These are phyloP conservation scores for Neonectria faginata DNA, from an alignment of 2,329 filamentous ascomycete genomes.

Conservation along the genomic window DNA sequence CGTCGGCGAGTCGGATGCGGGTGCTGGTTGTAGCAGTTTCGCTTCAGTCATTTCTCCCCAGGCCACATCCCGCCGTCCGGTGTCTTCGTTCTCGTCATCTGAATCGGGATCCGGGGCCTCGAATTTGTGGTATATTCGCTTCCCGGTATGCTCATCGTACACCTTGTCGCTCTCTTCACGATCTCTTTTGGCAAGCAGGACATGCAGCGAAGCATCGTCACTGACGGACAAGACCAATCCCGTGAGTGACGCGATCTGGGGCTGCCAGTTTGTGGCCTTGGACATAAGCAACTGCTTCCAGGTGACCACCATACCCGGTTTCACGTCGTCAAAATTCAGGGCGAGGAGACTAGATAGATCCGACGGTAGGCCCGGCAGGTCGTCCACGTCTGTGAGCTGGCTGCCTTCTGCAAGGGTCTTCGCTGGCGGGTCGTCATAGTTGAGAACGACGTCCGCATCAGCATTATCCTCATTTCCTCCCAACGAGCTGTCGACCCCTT, in stretches of 20 bases:
- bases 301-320: conserved; percentile 72
- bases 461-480: conserved; percentile 21
- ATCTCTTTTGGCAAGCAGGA: conserved; percentile 78
- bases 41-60: conserved; percentile 76
- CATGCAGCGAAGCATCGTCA: conserved; percentile 63
- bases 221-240: conserved; percentile 71
- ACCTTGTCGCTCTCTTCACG: conserved; percentile 67
- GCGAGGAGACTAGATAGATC: conserved; percentile 66
- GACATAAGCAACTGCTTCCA: conserved; percentile 75
- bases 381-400: conserved; percentile 64
- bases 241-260: conserved; percentile 72
- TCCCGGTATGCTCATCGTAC: conserved; percentile 75
- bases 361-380: conserved; percentile 72
- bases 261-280: conserved; percentile 73
- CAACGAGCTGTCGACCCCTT: conserved; percentile 14
- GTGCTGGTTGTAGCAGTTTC: conserved; percentile 66
- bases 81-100: conserved; percentile 68
- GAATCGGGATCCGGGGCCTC: conserved; percentile 76
- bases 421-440: conserved; percentile 53
- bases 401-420: conserved; percentile 52
- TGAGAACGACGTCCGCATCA: conserved; percentile 52
- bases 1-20: conserved; percentile 43
- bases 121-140: conserved; percentile 81
- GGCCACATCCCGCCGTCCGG: conserved; percentile 69
- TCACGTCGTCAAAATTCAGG: conserved; percentile 61